These are phyloP conservation scores for Neoboletus brunneissimus DNA, from an alignment of 768 basidiomycete species.

Conservation along the genomic window DNA sequence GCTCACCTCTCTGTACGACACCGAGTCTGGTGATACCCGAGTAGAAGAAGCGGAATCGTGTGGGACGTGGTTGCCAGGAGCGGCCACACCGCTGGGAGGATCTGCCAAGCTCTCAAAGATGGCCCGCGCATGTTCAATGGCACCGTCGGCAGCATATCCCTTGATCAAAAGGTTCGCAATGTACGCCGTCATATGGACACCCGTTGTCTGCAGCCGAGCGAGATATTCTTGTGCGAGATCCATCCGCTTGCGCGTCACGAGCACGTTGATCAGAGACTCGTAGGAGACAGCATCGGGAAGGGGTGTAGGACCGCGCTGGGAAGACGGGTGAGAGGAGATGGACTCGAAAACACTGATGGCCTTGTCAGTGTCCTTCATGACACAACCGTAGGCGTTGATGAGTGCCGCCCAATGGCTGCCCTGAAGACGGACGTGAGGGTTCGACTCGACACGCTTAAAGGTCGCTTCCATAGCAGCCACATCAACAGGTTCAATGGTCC, in stretches of 20 bases:
- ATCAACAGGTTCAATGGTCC: slow-evolving; percentile 80
- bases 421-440: slow-evolving; percentile 30
- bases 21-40: slow-evolving; percentile 40
- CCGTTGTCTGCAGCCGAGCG: slow-evolving; percentile 53
- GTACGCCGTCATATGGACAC: slow-evolving; percentile 91
- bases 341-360: slow-evolving; percentile 78
- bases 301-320: slow-evolving; percentile 26
- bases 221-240: slow-evolving; percentile 75
- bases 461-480: slow-evolving; percentile 65
- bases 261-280: slow-evolving; percentile 86
- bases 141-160: slow-evolving; percentile 63
- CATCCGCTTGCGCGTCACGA: slow-evolving; percentile 72
- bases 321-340: slow-evolving; percentile 54
- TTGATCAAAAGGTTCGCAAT: slow-evolving; percentile 71
- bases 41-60: slow-evolving; percentile 43
- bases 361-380: slow-evolving; percentile 69
- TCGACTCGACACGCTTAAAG: slow-evolving; percentile 58
- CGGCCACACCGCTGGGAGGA: slow-evolving; percentile 80
- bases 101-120: slow-evolving; percentile 83
- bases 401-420: slow-evolving; percentile 79
- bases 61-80: slow-evolving; percentile 81
- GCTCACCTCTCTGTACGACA: slow-evolving; percentile 33
- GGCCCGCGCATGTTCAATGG: slow-evolving; percentile 66
- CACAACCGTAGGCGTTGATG: slow-evolving; percentile 87
- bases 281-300: slow-evolving; percentile 82